Percentiles rank a stretch among this genome's conserved stretches.
Evolutionary conservation across 345 rosid genomes (phyloP).

Genomic region (Carallia brachiata): DNA sequence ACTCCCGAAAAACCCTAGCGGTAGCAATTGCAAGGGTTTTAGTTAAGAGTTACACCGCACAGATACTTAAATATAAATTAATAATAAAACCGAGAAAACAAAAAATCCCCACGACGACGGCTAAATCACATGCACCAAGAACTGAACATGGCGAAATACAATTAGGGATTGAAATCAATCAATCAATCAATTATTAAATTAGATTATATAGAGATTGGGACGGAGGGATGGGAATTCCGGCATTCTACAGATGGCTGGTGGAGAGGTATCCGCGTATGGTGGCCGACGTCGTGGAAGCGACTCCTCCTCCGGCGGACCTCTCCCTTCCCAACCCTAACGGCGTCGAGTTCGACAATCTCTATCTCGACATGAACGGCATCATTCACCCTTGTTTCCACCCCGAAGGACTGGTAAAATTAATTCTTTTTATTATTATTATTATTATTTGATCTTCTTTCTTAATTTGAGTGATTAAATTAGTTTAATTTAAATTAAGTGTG

Average conservation of each 20-base stretch:
- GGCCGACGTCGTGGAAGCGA: slow-evolving; percentile 18
- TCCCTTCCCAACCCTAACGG: slow-evolving; percentile 24
- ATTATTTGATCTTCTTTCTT: not conserved
- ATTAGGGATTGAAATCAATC: no score
- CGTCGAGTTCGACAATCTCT: slow-evolving; percentile 34
- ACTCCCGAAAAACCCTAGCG: no score
- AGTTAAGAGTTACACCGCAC: no score
- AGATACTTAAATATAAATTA: no score
- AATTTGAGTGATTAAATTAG: not conserved
- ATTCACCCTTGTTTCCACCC: slow-evolving; percentile 42
- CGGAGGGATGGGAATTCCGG: slow-evolving; percentile 27
- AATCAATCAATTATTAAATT: no score
- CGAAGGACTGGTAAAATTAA: slow-evolving; percentile 17
- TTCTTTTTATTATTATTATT: not conserved
- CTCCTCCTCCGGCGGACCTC: not conserved
- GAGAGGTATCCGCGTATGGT: slow-evolving; percentile 16
- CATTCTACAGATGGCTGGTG: slow-evolving; percentile 23
- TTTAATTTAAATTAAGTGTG: not conserved
- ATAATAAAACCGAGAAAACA: no score
- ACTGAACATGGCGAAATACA: no score
- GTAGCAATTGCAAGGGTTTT: no score
- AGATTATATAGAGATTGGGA: no score
- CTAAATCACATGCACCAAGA: no score
- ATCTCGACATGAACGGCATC: slow-evolving; percentile 36
- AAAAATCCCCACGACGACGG: no score